Percentiles rank a stretch among this genome's conserved stretches.
phyloP scores from a whole-genome alignment of 768 basidiomycete genomes.

The Exsudoporus frostii region DNA sequence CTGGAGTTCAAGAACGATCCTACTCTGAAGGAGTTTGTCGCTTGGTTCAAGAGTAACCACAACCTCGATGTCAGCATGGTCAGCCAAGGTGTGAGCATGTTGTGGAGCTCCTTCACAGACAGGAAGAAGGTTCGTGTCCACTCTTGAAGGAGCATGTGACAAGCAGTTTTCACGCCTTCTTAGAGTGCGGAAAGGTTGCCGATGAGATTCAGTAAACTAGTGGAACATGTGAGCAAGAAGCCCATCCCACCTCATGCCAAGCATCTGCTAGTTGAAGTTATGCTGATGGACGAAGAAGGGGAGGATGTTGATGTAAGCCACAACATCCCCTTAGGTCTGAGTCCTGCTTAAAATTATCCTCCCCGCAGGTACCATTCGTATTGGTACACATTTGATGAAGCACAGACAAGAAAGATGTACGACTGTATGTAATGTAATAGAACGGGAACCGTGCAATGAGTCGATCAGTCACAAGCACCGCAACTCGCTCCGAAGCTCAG shows the following conservation, averaged over 20 bases:
- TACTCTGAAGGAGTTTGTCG: conserved; percentile 78
- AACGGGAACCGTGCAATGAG: neutral
- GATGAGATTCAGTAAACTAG: conserved; percentile 88
- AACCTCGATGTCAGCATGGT: conserved; percentile 92
- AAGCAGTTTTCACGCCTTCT: conserved; percentile 7
- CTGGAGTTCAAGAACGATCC: conserved; percentile 91
- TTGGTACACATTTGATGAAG: conserved; percentile 57
- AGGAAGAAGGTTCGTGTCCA: conserved; percentile 75
- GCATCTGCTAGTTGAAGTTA: conserved; percentile 88
- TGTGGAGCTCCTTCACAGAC: conserved; percentile 92
- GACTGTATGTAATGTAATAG: conserved; percentile 10
- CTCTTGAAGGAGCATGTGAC: neutral
- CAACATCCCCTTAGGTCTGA: neutral
- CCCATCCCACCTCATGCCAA: conserved; percentile 79
- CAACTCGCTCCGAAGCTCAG: neutral
- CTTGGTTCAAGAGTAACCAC: conserved; percentile 82
- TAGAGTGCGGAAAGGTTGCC: conserved; percentile 84
- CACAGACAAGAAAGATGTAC: neutral
- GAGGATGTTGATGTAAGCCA: conserved; percentile 88
- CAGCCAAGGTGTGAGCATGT: conserved; percentile 95
- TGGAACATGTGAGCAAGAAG: conserved; percentile 94
- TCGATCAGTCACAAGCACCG: neutral
- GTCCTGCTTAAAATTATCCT: neutral
- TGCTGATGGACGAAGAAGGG: conserved; percentile 87
- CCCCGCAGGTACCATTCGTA: conserved; percentile 73